Evolutionary conservation across 148 eudicot genomes (phyloP).

Genomic region (Camellia lanceoleosa): DNA sequence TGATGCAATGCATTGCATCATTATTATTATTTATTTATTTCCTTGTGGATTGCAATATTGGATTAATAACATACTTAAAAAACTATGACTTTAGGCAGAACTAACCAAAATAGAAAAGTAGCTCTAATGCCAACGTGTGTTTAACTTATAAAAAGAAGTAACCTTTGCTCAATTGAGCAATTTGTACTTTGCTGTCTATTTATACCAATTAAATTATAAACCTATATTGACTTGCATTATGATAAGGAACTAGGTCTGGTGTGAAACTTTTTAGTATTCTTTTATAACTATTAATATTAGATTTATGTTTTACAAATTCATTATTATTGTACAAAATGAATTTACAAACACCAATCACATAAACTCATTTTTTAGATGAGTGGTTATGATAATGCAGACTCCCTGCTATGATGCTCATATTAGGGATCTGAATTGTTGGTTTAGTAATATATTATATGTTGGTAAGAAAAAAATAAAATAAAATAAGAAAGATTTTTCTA

Average conservation of each 20-base stretch:
- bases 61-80: not conserved
- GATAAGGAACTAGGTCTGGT: not conserved
- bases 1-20: too few species aligned
- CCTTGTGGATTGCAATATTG: not conserved
- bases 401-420: too few species aligned
- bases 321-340: too few species aligned
- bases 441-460: not conserved
- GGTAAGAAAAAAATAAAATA: too few species aligned
- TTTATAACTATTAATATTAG: too few species aligned
- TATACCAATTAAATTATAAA: not conserved
- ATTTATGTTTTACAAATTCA: too few species aligned
- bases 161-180: not conserved
- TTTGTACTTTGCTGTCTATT: not conserved
- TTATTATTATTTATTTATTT: too few species aligned
- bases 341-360: too few species aligned
- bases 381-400: too few species aligned
- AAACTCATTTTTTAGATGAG: too few species aligned
- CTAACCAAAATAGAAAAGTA: not conserved
- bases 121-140: not conserved
- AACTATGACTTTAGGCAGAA: not conserved
- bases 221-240: not conserved
- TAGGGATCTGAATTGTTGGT: too few species aligned
- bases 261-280: not conserved
- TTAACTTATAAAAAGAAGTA: not conserved
- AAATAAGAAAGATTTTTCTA: too few species aligned